These are phyloP conservation scores for Cyberlindnera sargentensis DNA, from an alignment of 805 yeast species.

Conservation along the genomic window DNA sequence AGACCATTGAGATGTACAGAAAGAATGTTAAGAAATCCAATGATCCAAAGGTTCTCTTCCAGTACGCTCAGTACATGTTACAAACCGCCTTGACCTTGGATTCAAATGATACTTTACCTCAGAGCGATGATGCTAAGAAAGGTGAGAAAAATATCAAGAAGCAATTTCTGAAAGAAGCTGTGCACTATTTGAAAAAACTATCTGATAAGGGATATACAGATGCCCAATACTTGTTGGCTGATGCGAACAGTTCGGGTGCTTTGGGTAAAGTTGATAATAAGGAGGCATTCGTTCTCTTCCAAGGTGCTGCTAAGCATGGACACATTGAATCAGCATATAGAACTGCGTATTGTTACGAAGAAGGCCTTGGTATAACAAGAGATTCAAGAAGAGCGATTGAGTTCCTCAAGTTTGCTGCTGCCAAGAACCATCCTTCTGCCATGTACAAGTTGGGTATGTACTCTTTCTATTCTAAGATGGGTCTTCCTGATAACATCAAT, in stretches of 20 bases:
- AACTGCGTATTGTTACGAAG: constrained; percentile 86
- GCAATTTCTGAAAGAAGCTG: constrained; percentile 71
- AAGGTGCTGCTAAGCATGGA: constrained; percentile 87
- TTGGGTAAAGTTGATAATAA: constrained; percentile 72
- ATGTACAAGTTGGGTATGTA: constrained; percentile 89
- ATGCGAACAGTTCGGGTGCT: constrained; percentile 79
- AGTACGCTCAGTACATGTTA: constrained; percentile 84
- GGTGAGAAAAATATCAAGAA: constrained; percentile 37
- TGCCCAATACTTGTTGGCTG: constrained; percentile 90
- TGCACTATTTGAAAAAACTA: constrained; percentile 57
- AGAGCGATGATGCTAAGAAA: constrained; percentile 6
- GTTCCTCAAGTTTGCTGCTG: constrained; percentile 78
- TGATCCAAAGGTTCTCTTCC: constrained; percentile 82
- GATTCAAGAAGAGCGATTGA: constrained; percentile 84
- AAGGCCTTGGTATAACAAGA: constrained; percentile 86
- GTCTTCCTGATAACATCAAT: constrained; percentile 56
- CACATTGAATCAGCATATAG: constrained; percentile 90
- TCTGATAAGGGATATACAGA: constrained; percentile 78
- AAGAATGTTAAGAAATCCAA: constrained; percentile 77
- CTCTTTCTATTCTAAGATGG: constrained; percentile 80
- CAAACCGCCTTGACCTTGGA: constrained; percentile 72
- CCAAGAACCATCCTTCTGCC: constrained; percentile 93
- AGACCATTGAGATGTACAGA: constrained; percentile 82
- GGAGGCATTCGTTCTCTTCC: constrained; percentile 72
- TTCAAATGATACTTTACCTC: constrained; percentile 5